These are phyloP conservation scores for Sclerotinia spermophila DNA, from an alignment of 2,329 filamentous ascomycete species.

Conservation along the genomic window DNA sequence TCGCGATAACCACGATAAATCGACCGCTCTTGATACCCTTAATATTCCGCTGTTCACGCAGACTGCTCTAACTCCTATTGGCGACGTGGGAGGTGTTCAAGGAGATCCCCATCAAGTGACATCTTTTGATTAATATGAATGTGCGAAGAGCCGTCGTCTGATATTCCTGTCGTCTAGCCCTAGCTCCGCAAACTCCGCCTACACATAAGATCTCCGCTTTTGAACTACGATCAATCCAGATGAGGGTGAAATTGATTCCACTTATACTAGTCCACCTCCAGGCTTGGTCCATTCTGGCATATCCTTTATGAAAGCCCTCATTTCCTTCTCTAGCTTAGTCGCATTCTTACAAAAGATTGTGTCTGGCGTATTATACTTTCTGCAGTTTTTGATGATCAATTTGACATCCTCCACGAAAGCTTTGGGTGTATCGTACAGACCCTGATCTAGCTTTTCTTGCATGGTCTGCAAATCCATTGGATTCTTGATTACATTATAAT, in stretches of 20 bases:
- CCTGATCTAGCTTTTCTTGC: neutral
- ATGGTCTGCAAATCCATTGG: conserved; percentile 8
- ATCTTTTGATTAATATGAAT: too few relatives aligned
- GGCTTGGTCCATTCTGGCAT: neutral
- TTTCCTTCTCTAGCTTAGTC: neutral
- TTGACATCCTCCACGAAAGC: conserved; percentile 6
- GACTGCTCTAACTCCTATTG: neutral
- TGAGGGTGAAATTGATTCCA: too few relatives aligned
- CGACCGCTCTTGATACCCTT: neutral
- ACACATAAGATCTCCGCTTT: neutral
- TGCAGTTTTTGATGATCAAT: conserved; percentile 9
- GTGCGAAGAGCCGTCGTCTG: neutral
- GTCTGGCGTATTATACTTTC: neutral
- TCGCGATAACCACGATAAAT: neutral
- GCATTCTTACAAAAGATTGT: neutral
- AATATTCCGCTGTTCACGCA: neutral
- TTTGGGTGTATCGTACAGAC: neutral
- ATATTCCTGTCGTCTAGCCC: neutral
- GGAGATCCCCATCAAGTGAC: too few relatives aligned
- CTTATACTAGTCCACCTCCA: neutral
- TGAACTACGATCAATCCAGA: neutral
- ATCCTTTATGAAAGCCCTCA: neutral
- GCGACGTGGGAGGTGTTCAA: neutral
- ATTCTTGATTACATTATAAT: neutral
- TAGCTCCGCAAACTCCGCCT: neutral